A percentile compares a stretch with the other conserved stretches of the same genome.
These are phyloP conservation scores for Hapsidospora chrysogenum DNA, from an alignment of 495 filamentous ascomycete genomes.

Conservation along the genomic window DNA sequence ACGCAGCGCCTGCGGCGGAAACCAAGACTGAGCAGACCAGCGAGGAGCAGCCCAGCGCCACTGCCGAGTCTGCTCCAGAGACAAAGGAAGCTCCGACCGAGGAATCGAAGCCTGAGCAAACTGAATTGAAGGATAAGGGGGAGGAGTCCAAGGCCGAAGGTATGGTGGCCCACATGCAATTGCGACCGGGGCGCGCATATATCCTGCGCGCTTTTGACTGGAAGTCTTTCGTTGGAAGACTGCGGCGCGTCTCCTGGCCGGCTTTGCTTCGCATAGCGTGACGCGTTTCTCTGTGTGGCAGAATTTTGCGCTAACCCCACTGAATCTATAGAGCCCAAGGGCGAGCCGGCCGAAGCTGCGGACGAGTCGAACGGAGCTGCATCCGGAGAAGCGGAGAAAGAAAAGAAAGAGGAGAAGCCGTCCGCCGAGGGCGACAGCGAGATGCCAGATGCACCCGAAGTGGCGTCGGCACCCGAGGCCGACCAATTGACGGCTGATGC, in stretches of 20 bases:
- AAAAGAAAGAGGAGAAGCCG: slow-evolving; percentile 15
- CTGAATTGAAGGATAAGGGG: neutral
- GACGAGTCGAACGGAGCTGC: neutral
- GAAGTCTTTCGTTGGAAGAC: too few relatives aligned
- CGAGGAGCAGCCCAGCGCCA: neutral
- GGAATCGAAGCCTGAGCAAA: neutral
- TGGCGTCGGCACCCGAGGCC: slow-evolving; percentile 7
- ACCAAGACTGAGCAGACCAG: neutral
- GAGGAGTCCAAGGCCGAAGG: neutral
- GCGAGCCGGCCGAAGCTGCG: slow-evolving; percentile 4
- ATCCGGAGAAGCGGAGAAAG: slow-evolving; percentile 15
- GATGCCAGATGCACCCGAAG: slow-evolving; percentile 9
- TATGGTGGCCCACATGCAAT: slow-evolving; percentile 1
- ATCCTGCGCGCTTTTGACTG: too few relatives aligned
- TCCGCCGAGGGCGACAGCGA: slow-evolving; percentile 12
- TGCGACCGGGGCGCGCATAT: too few relatives aligned
- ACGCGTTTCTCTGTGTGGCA: neutral
- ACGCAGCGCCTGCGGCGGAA: neutral
- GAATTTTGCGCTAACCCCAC: slow-evolving; percentile 2
- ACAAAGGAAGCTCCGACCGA: neutral
- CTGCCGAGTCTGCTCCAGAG: neutral
- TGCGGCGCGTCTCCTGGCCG: too few relatives aligned
- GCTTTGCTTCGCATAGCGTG: neutral
- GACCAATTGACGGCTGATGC: slow-evolving; percentile 10
- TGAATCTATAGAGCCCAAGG: slow-evolving; percentile 2